Evolutionary conservation across 1,284 basidiomycete species (phyloP), one percentile per base, ranked within the genome.

Genomic region (Sporisorium scitamineum): DNA sequence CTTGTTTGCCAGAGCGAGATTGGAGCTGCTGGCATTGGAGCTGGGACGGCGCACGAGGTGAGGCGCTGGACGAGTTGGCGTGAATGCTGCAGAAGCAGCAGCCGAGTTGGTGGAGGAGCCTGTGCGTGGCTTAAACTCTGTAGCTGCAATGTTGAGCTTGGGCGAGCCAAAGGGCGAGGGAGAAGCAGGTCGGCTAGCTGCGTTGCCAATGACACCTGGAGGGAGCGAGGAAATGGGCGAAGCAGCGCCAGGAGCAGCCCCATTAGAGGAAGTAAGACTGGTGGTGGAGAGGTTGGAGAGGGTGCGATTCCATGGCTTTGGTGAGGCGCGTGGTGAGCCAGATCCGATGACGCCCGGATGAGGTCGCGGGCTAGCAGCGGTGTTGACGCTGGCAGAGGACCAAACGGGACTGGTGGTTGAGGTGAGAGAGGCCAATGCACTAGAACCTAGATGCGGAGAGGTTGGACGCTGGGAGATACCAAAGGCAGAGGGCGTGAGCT

Each of bases 101-200:
- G 61, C 50, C 5, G 63, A 42, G 52, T 20, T 55, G 31, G 61
- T 47, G 26, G 75, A 61, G 20, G 74, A 59, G 13, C 54, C 47
- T 0, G 59, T 54, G 8, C 79, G 70, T 8, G 83, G 83, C 54
- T 75, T 78, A 71, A 84, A 84, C 58, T 79, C 79, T 22, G 58
- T 57, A 7, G 83, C 83, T 8, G 66, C 75, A 18, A 83, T 69
- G 70, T 84, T 84, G 53, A 84, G 71, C 29, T 80, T 68, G 20
- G 82, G 83, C 11, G 82, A 83, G 39, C 76, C 69, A 34, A 79
- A 74, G 8, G 77, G 79, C 6, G 74, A 78, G 13, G 80, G 80
- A 10, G 77, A 79, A 6, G 76, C 64, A 10, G 80, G 80, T 7
- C 79, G 74, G 37, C 79, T 79, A 47, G 37, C 55, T 14, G 63